These are phyloP conservation scores for Hyaloperonospora arabidopsidis DNA, from an alignment of 352 stramenopile genomes.

Conservation along the genomic window DNA sequence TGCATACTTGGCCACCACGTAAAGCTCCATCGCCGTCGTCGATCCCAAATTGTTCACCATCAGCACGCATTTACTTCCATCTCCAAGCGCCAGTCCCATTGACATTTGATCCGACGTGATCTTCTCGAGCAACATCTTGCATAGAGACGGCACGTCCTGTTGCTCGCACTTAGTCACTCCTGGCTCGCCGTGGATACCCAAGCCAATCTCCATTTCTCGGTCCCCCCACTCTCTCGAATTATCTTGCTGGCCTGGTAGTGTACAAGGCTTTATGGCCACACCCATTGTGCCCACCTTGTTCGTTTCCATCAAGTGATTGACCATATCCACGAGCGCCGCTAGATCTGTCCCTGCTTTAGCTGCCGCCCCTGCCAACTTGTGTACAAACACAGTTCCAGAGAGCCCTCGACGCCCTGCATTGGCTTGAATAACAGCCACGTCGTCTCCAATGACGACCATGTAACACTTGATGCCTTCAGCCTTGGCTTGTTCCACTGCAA, in stretches of 20 bases:
- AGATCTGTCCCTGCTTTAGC: conserved; percentile 75
- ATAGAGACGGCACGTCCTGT: conserved; percentile 41
- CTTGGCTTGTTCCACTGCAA: conserved; percentile 94
- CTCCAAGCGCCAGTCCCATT: conserved; percentile 32
- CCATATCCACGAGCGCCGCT: conserved; percentile 55
- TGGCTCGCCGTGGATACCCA: conserved; percentile 94
- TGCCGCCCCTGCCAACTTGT: conserved; percentile 93
- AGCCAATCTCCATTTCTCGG: conserved; percentile 88
- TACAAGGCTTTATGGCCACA: conserved; percentile 92
- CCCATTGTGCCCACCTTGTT: conserved; percentile 89
- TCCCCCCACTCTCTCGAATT: conserved; percentile 51
- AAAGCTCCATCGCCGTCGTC: conserved; percentile 94
- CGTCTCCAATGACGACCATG: conserved; percentile 96
- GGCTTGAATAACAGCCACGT: conserved; percentile 86
- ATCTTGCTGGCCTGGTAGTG: conserved; percentile 82
- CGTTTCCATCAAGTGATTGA: conserved; percentile 49
- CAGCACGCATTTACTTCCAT: conserved; percentile 50
- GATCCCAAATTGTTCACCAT: conserved; percentile 96
- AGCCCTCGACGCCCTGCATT: conserved; percentile 95
- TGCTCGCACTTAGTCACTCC: conserved; percentile 59
- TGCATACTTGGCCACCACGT: conserved; percentile 84
- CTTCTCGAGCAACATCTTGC: conserved; percentile 43
- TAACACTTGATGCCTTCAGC: conserved; percentile 83
- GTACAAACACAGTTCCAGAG: conserved; percentile 93
- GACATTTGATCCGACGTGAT: conserved; percentile 35